Evolutionary conservation across 1,284 basidiomycete species (phyloP).

Genomic region (Cryptococcus sp.): DNA sequence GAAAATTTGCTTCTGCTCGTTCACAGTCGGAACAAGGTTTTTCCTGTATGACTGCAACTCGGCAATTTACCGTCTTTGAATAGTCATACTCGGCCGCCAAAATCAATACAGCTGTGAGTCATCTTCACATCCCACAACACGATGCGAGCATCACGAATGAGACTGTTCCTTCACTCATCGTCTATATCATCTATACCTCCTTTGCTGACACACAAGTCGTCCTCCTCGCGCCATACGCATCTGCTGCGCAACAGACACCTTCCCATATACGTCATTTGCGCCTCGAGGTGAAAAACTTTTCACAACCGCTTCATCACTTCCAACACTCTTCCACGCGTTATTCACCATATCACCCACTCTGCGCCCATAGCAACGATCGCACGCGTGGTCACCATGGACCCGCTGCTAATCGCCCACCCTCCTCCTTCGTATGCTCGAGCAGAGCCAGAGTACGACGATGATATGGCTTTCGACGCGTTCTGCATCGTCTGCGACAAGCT

Average conservation of each 20-base stretch:
- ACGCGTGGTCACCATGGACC: slow-evolving; percentile 13
- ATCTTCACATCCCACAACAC: no score
- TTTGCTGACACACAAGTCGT: not conserved
- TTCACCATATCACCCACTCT: not conserved
- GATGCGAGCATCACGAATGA: no score
- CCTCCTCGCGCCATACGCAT: not conserved
- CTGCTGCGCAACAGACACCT: no score
- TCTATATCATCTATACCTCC: not conserved
- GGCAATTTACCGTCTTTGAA: no score
- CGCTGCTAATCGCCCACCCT: slow-evolving; percentile 19
- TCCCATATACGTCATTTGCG: no score
- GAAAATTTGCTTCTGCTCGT: no score
- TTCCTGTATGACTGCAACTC: no score
- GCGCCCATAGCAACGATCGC: not conserved
- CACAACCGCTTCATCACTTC: not conserved
- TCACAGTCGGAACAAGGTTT: no score
- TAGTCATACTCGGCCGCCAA: no score
- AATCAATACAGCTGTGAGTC: no score
- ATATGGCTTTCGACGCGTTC: slow-evolving; percentile 38
- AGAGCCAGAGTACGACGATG: slow-evolving; percentile 6
- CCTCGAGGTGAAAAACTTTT: no score
- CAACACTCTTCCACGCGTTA: not conserved
- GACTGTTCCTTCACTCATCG: no score
- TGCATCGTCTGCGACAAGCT: slow-evolving; percentile 49
- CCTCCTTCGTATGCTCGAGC: slow-evolving; percentile 5